Evolutionary conservation across 192 early-diverging fungal species (phyloP).

Genomic region (Backusella tarrabulga): DNA sequence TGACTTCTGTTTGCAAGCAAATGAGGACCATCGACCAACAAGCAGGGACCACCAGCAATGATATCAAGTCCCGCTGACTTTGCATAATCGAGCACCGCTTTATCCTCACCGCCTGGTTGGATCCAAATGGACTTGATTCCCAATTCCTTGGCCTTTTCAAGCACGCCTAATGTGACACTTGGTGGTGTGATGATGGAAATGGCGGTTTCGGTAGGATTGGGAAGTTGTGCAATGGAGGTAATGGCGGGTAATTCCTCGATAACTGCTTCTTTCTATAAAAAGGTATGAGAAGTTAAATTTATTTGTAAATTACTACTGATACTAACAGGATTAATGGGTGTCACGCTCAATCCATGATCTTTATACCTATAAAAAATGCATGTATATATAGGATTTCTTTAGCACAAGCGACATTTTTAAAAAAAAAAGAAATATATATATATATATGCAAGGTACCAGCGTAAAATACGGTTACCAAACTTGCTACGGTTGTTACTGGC

Average conservation of each 20-base stretch:
- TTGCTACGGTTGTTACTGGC: slow-evolving; percentile 71
- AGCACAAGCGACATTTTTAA: neutral
- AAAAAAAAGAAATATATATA: too few species aligned
- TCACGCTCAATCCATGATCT: slow-evolving; percentile 22
- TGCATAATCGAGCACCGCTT: slow-evolving; percentile 48
- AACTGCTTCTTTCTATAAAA: slow-evolving; percentile 37
- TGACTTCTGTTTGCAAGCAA: slow-evolving; percentile 18
- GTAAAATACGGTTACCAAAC: slow-evolving; percentile 83
- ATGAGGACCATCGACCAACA: slow-evolving; percentile 51
- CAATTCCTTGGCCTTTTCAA: slow-evolving; percentile 55
- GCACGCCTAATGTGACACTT: slow-evolving; percentile 52
- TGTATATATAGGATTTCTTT: too few species aligned
- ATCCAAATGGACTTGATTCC: slow-evolving; percentile 70
- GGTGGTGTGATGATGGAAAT: slow-evolving; percentile 76
- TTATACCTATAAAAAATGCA: slow-evolving; percentile 19
- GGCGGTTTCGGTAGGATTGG: slow-evolving; percentile 40
- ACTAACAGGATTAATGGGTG: slow-evolving; percentile 36
- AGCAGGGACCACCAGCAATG: slow-evolving; percentile 65
- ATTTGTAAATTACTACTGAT: neutral
- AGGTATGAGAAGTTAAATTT: neutral
- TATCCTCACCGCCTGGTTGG: slow-evolving; percentile 68
- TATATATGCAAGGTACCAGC: slow-evolving; percentile 55
- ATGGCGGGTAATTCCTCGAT: slow-evolving; percentile 43
- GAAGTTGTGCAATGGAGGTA: slow-evolving; percentile 37
- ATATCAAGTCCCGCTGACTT: slow-evolving; percentile 44